Conservation (phyloP, 164 flowering plant species). For the Paratinospora sagittata region DNA sequence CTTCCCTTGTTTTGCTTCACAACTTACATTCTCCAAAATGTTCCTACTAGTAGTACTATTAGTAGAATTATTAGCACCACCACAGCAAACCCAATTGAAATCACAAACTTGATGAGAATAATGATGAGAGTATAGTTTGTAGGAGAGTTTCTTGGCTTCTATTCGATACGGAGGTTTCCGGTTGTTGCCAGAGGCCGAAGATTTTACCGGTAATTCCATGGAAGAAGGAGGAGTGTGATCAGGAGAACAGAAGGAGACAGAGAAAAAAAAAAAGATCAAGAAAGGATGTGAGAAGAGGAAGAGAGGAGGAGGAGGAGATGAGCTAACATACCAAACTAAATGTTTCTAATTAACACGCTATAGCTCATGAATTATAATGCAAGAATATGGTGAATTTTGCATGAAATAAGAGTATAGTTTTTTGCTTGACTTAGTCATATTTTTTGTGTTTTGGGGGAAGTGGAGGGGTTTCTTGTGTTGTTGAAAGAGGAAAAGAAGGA, state of each 20-base stretch:
- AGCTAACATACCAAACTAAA: conserved; percentile 51
- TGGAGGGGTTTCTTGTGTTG: not conserved
- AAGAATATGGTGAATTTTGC: not conserved
- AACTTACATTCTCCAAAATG: conserved; percentile 46
- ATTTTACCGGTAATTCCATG: conserved; percentile 43
- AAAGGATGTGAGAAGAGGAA: not conserved
- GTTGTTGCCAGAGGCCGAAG: conserved; percentile 19
- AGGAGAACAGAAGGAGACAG: not conserved
- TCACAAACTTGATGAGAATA: conserved; percentile 11
- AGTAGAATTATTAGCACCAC: conserved; percentile 3
- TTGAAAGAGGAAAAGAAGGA: not conserved
- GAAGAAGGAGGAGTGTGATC: not conserved
- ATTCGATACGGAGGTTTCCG: conserved; percentile 33
- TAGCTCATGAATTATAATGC: not conserved
- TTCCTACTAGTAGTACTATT: conserved; percentile 17
- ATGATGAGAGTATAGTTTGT: conserved; percentile 31
- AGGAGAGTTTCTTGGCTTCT: conserved; percentile 46
- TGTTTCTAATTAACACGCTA: conserved; percentile 11
- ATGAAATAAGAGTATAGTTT: not conserved
- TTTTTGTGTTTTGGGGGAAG: not conserved
- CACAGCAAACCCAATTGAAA: conserved; percentile 19
- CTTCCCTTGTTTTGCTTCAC: conserved; percentile 58
- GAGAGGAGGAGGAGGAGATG: conserved; percentile 31
- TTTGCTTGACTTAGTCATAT: conserved; percentile 9
- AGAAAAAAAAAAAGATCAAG: conserved; percentile 6